phyloP scores from a whole-genome alignment of 148 eudicot species.

The Fagopyrum esculentum region DNA sequence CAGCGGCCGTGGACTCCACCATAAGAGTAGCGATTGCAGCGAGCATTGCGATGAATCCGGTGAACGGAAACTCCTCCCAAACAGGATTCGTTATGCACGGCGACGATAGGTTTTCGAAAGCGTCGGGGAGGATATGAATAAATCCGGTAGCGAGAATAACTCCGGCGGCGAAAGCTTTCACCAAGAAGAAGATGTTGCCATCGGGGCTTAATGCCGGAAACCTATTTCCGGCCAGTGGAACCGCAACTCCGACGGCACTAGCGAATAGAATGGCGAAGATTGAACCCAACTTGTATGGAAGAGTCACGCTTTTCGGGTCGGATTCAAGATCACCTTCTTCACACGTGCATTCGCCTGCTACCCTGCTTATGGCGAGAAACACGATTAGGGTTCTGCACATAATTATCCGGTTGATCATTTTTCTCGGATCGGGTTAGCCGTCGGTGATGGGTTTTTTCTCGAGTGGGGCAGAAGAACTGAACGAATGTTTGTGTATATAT shows the following conservation, averaged over 20 bases:
- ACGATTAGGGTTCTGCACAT: conserved; percentile 1
- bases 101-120: conserved; percentile 49
- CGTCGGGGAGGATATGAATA: conserved; percentile 77
- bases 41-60: conserved; percentile 67
- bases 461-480: no score
- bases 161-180: conserved; percentile 89
- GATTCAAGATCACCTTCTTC: conserved; percentile 11
- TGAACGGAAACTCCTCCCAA: conserved; percentile 65
- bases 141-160: conserved; percentile 78
- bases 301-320: conserved; percentile 23
- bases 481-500: no score
- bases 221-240: conserved; percentile 43
- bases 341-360: conserved; percentile 32
- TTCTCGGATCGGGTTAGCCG: no score
- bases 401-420: not conserved
- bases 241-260: conserved; percentile 48
- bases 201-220: conserved; percentile 32
- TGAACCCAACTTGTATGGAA: conserved; percentile 43
- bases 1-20: conserved; percentile 60
- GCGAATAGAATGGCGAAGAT: conserved; percentile 53
- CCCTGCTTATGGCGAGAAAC: conserved; percentile 9
- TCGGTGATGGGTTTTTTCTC: no score
- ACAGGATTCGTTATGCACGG: conserved; percentile 45
- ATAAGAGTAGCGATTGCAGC: conserved; percentile 59
- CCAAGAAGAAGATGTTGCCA: conserved; percentile 53